Evolutionary conservation across 192 early-diverging fungal genomes (phyloP), one percentile per base, ranked within the genome.

Genomic region (Oehlia diaphana): DNA sequence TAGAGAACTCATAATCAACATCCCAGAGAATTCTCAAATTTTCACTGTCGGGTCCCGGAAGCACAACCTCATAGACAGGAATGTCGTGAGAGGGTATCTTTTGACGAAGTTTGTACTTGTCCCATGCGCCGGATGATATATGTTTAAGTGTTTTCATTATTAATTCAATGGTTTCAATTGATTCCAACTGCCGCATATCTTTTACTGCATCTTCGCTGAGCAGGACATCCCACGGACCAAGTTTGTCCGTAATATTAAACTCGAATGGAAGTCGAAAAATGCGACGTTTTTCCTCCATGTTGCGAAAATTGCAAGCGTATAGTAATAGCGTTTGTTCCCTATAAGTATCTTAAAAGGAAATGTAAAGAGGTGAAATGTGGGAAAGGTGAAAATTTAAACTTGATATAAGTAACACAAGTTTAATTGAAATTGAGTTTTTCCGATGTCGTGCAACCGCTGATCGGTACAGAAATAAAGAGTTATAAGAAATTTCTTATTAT

Each of bases 1-100:
- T 74, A n/a, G 73, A 74, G 33, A 74, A 74, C 2, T 35, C 73
- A 62, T 62, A 74, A n/a, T 74, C 73, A 58, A 74, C 73, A 5
- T 63, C 31, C 73, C 73, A 74, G 21, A 74, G 26, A 21, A 74
- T 74, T n/a, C 33, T 74, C 23, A 74, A n/a, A 42, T 7, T 42
- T 31, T 33, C 44, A 10, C 1, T 23, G 33, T 61, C 49, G 1
- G 35, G 4, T 3, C 31, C 21, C 8, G 14, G 0, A 16, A 63
- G 1, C 6, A 44, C 37, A 0, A 61, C 12, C 7, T 61, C 50
- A 33, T 61, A 74, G 6, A 74, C 26, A 62, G 73, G 73, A 33
- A 58, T 35, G 19, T 2, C 63, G 13, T 28, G 73, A 37, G 19
- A 35, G 37, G 19, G 3, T 0, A 9, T 21, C 14, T 9, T 74